Evolutionary conservation across 2,329 filamentous ascomycete species (phyloP), one percentile per base, ranked within the genome.

Genomic region (Ophiostoma ulmi): DNA sequence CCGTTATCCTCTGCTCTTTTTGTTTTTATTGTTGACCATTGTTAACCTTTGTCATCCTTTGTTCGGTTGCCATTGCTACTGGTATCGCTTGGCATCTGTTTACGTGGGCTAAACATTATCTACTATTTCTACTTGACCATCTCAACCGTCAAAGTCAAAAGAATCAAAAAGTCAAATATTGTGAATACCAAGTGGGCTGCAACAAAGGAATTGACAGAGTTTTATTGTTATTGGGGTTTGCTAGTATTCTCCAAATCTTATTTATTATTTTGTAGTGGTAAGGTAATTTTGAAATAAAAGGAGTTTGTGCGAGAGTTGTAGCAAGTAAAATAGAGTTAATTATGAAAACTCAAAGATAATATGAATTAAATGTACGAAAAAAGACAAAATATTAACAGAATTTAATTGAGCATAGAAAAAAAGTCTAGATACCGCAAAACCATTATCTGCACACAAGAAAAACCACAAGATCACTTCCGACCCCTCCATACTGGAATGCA

Each of bases 401-500:
- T 14, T 22, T 5, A 55, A 8, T 8, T 7, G 48, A 52, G 8
- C 0, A 5, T 6, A n/a, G 7, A 55, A n/a, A 55, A 22, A 55
- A 10, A 31, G 3, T 31, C 31, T 31, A 3, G 2, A 31, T 31
- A 31, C 31, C 39, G 2, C 2, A 31, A 31, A 31, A 31, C 3
- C 3, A 31, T 31, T 31, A 4, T 44, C 1, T 17, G 17, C 17
- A 48, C 1, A n/a, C 1, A 20, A 20, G 14, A 20, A 48, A 7
- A 48, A 10, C 8, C 38, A 6, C n/a, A 13, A 11, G 2, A 10
- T 11, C 52, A 26, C 13, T 17, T 10, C 8, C 2, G 10, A 26
- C n/a, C 52, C 22, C 52, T 58, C 58, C 58, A 63, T 35, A 35
- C 58, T 63, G 58, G 58, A 63, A 63, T 63, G 58, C 13, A 13